Base-by-base conservation (phyloP, 208 protist species). In the Leptomonas seymouri region DNA sequence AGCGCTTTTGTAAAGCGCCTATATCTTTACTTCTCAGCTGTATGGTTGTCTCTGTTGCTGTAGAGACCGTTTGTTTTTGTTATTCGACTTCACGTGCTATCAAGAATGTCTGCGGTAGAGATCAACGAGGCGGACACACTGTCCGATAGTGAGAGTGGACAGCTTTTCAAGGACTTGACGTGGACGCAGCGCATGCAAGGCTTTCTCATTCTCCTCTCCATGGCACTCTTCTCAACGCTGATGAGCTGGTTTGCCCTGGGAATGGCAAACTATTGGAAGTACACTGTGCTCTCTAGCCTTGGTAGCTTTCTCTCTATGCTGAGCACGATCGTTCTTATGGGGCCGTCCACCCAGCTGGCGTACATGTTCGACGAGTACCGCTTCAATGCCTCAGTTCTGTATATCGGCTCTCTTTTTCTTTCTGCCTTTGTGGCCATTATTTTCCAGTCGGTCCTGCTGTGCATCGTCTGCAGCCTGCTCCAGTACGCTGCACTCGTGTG, bases 351-450 rank as follows among this genome's bases (percentile, higher is more conserved):
- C 8, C 94, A 98, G 75, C 67, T 96, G 46, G 64, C 70, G 21
- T 93, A 88, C 72, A 98, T 98, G 94, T 95, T 97, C 48, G 90
- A 97, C 55, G 88, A 96, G 41, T 91, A 87, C 41, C 84, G 94
- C 23, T 67, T 80, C 8, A 80, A 55, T 11, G 82, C 90, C 16
- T 85, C 92, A 0, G 28, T 87, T 3, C 46, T 92, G 44, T 97
- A 96, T 78, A 54, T 98, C 28, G 59, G 48, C 20, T 90, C 90
- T 0, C 59, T 98, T 48, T 39, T 96, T 6, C 28, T 96, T 8
- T 81, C 91, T 5, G 66, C 96, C 8, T 49, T 97, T 31, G 73
- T 93, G 5, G 89, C 90, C 7, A 50, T 95, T 23, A 53, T 62
- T 11, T 91, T 85, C 48, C 66, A 82, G 39, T 94, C 89, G 0